Conservation (phyloP, 257 asterid species). For the Salvia splendens region DNA sequence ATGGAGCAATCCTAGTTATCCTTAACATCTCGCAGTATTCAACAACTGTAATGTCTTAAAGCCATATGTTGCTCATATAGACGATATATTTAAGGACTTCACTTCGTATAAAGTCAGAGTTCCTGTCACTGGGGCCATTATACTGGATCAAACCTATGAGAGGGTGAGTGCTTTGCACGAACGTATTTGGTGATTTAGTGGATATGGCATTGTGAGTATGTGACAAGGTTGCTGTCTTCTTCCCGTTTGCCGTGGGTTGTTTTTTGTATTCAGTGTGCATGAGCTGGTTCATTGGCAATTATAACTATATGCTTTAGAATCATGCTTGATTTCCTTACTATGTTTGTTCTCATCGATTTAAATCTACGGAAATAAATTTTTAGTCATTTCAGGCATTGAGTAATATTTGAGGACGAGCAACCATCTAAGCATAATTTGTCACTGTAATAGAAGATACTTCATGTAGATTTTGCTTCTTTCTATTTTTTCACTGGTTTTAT, state of each 20-base stretch:
- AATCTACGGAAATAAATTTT: background rate
- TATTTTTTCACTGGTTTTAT: background rate
- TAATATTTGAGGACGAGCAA: constrained; percentile 9
- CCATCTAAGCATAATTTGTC: background rate
- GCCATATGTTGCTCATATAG: constrained; percentile 82
- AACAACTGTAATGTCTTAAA: constrained; percentile 86
- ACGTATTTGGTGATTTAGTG: background rate
- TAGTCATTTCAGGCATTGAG: background rate
- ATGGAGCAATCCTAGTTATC: constrained; percentile 35
- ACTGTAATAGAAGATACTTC: background rate
- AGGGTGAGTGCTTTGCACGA: constrained; percentile 54
- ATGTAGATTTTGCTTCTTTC: background rate
- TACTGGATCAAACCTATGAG: constrained; percentile 76
- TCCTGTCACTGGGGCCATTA: constrained; percentile 89
- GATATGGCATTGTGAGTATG: background rate
- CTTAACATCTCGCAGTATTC: constrained; percentile 65
- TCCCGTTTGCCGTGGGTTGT: background rate
- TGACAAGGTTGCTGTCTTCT: background rate
- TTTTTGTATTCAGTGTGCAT: background rate
- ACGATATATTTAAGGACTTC: constrained; percentile 86
- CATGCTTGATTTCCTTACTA: constrained; percentile 6
- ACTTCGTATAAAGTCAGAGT: constrained; percentile 88
- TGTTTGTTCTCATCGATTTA: background rate
- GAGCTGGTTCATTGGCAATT: constrained; percentile 3
- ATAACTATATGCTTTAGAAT: background rate